Evolutionary conservation across 2,329 filamentous ascomycete genomes (phyloP).

Genomic region (Eutypa lata): DNA sequence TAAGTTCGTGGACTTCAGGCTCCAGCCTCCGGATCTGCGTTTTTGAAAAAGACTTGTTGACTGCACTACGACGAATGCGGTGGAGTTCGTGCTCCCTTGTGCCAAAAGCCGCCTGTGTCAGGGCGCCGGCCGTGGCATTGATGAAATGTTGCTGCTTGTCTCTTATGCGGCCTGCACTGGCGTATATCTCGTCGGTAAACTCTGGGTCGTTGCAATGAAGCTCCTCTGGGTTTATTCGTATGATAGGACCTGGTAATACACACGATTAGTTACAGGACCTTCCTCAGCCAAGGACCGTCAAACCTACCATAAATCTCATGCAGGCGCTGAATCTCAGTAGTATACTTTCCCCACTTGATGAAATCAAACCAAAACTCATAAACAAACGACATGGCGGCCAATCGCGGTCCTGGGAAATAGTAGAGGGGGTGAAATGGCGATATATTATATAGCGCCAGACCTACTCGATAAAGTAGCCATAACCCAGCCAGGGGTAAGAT

Average conservation of each 20-base stretch:
- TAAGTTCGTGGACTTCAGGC: conserved; percentile 13
- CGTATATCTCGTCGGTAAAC: conserved; percentile 38
- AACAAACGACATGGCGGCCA: conserved; percentile 10
- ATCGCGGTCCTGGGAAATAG: conserved; percentile 17
- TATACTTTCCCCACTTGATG: conserved; percentile 2
- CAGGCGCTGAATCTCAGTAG: conserved; percentile 1
- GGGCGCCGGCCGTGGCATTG: conserved; percentile 11
- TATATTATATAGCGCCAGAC: conserved; percentile 17
- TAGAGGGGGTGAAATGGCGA: conserved; percentile 18
- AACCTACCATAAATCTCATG: conserved; percentile 1
- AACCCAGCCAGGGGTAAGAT: conserved; percentile 6
- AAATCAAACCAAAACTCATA: conserved; percentile 4
- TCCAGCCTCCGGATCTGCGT: conserved; percentile 29
- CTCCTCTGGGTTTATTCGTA: conserved; percentile 19
- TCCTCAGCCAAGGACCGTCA: not conserved
- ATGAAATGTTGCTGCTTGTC: conserved; percentile 21
- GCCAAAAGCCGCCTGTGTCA: conserved; percentile 5
- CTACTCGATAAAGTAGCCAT: conserved; percentile 9
- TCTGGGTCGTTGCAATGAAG: conserved; percentile 16
- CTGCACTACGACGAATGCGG: conserved; percentile 16
- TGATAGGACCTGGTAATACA: conserved; percentile 6
- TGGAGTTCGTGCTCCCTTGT: conserved; percentile 23
- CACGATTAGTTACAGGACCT: not conserved
- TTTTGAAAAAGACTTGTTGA: conserved; percentile 25
- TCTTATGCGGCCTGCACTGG: conserved; percentile 25